Base-by-base conservation (phyloP, 2,329 filamentous ascomycete species). In the Cordyceps militaris region DNA sequence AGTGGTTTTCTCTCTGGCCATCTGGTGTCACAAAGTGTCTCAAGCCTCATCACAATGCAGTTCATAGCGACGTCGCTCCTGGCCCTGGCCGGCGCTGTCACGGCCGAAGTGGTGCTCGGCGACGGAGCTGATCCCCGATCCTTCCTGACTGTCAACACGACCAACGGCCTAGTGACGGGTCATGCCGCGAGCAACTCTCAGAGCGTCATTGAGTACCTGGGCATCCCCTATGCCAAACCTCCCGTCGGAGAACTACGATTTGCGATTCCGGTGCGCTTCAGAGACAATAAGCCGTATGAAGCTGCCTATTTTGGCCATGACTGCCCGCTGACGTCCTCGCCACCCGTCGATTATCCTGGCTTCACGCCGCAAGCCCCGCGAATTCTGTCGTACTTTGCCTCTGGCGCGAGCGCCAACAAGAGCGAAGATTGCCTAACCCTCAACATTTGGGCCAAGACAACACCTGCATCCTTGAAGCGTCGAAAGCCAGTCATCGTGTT, bases 401-500 rank as follows among this genome's bases (percentile, higher is more conserved):
- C 61, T 1, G 55, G 57, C n/a, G 61, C 61, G 1, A 64, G 64
- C 8, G 66, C 66, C 13, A 57, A 64, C 3, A 60, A 66, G 47
- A 66, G 66, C 57, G 72, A 75, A 57, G 73, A 75, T 51, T 75
- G 71, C 52, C 59, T 75, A 4, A 68, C 66, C 2, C 55, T 75
- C 28, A 74, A 75, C 57, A 63, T 74, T 9, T 74, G 71, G 73
- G 68, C 70, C 24, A 69, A 68, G n/a, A 64, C 70, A 42, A 63
- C 62, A 2, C 64, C 66, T 7, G 66, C 66, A 3, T 52, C 58
- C 23, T 65, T 66, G 52, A 72, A 75, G 55, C 73, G 75, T 57
- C 65, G 66, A 57, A 74, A 73, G 56, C 69, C 73, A 1, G 73
- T 75, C 16, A 57, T 76, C 55, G 64, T 75, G 14, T 75, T 69